Conservation (phyloP, 495 filamentous ascomycete genomes). For the Daldinia bambusicola region DNA sequence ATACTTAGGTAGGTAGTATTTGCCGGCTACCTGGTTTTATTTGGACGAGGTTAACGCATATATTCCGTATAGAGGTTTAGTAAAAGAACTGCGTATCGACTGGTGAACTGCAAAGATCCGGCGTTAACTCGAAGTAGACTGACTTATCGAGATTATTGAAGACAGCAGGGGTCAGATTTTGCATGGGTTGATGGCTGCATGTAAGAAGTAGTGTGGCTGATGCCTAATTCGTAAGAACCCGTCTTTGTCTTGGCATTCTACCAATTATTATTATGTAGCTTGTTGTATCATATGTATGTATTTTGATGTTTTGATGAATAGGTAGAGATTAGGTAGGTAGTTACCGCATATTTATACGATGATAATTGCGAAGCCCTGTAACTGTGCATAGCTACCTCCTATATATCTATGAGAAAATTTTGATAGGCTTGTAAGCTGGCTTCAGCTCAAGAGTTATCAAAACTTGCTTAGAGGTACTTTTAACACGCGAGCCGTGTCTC, state of each 20-base stretch:
- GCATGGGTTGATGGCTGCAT: slow-evolving; percentile 27
- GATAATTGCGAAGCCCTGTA: not conserved
- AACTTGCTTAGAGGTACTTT: not conserved
- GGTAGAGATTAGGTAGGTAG: too few species aligned
- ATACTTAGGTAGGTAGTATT: not conserved
- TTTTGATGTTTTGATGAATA: too few species aligned
- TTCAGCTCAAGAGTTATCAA: not conserved
- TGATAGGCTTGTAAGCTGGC: not conserved
- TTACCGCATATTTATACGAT: not conserved
- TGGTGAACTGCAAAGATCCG: not conserved
- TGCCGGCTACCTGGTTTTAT: too few species aligned
- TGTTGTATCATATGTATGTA: too few species aligned
- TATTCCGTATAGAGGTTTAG: too few species aligned
- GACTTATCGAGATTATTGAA: slow-evolving; percentile 39
- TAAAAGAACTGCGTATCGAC: not conserved
- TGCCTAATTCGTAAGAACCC: slow-evolving; percentile 34
- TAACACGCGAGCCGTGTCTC: slow-evolving; percentile 14
- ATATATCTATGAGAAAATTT: too few species aligned
- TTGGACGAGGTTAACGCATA: not conserved
- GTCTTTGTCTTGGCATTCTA: not conserved
- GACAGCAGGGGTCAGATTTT: slow-evolving; percentile 23
- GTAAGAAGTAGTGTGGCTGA: slow-evolving; percentile 10
- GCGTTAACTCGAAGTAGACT: not conserved
- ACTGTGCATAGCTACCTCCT: too few species aligned
- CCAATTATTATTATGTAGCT: not conserved